These are phyloP conservation scores for Aspergillus calidoustus DNA, from an alignment of 2,329 filamentous ascomycete species.

Conservation along the genomic window DNA sequence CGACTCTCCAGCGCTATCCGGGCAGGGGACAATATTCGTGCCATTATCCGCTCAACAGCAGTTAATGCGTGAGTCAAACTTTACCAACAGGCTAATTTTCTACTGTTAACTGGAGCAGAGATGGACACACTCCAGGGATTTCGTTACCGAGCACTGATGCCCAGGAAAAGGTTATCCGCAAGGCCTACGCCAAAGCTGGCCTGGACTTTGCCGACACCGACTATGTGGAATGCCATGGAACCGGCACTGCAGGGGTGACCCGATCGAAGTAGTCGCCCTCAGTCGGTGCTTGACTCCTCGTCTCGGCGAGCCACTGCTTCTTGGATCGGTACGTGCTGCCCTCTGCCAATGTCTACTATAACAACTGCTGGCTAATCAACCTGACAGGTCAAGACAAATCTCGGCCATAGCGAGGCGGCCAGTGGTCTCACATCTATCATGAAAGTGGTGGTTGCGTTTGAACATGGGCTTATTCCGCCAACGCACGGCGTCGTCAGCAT, in stretches of 20 bases:
- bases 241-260: constrained; percentile 47
- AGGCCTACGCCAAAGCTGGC: constrained; percentile 42
- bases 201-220: constrained; percentile 34
- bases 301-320: constrained; percentile 15
- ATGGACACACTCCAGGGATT: constrained; percentile 27
- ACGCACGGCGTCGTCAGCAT: constrained; percentile 28
- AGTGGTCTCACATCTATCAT: constrained; percentile 32
- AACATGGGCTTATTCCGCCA: constrained; percentile 31
- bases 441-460: constrained; percentile 27
- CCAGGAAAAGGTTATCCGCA: constrained; percentile 45
- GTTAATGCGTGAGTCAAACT: constrained; percentile 24
- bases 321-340: constrained; percentile 22
- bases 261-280: constrained; percentile 34
- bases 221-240: constrained; percentile 51
- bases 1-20: constrained; percentile 33
- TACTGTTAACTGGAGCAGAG: constrained; percentile 23
- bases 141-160: constrained; percentile 35
- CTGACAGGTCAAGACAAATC: constrained; percentile 31
- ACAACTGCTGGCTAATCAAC: no score
- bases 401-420: constrained; percentile 32
- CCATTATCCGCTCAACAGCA: constrained; percentile 21
- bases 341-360: no score
- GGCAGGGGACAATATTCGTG: constrained; percentile 24
- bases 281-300: constrained; percentile 17
- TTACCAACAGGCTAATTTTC: no score